These are phyloP conservation scores for Wickerhamomyces sp. DNA, from an alignment of 1,139 yeast genomes.

Conservation along the genomic window DNA sequence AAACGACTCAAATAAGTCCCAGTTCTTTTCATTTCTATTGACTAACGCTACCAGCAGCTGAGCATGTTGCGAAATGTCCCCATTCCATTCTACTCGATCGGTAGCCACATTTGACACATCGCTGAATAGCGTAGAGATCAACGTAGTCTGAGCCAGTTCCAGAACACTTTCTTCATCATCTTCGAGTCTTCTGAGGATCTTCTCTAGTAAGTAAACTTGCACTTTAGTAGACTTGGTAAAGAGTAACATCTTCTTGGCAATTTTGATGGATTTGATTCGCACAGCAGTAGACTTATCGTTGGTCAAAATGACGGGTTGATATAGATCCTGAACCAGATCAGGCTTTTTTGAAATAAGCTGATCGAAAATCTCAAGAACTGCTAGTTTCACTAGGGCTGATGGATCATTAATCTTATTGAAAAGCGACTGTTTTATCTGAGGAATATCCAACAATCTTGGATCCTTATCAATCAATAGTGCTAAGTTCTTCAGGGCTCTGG, in stretches of 20 bases:
- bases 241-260: slow-evolving; percentile 46
- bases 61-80: slow-evolving; percentile 18
- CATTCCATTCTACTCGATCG: slow-evolving; percentile 6
- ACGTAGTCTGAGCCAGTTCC: slow-evolving; percentile 36
- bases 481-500: slow-evolving; percentile 60
- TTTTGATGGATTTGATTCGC: slow-evolving; percentile 53
- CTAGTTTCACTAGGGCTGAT: slow-evolving; percentile 72
- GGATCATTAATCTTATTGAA: slow-evolving; percentile 48
- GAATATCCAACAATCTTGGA: slow-evolving; percentile 42
- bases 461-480: slow-evolving; percentile 48
- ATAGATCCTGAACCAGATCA: slow-evolving; percentile 42
- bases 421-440: slow-evolving; percentile 48
- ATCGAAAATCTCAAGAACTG: slow-evolving; percentile 63
- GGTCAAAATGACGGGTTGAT: slow-evolving; percentile 30
- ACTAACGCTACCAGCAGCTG: slow-evolving; percentile 37
- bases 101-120: slow-evolving; percentile 2
- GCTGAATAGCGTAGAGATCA: slow-evolving; percentile 44
- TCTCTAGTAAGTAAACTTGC: slow-evolving; percentile 42
- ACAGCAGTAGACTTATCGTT: slow-evolving; percentile 62
- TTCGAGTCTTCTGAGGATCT: slow-evolving; percentile 48
- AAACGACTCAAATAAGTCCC: slow-evolving; percentile 40
- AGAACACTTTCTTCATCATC: slow-evolving; percentile 66
- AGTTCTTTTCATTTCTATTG: slow-evolving; percentile 30
- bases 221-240: slow-evolving; percentile 29
- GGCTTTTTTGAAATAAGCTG: slow-evolving; percentile 44